These are phyloP conservation scores for Stramenopiles sp. DNA, from an alignment of 352 stramenopile species.

Conservation along the genomic window DNA sequence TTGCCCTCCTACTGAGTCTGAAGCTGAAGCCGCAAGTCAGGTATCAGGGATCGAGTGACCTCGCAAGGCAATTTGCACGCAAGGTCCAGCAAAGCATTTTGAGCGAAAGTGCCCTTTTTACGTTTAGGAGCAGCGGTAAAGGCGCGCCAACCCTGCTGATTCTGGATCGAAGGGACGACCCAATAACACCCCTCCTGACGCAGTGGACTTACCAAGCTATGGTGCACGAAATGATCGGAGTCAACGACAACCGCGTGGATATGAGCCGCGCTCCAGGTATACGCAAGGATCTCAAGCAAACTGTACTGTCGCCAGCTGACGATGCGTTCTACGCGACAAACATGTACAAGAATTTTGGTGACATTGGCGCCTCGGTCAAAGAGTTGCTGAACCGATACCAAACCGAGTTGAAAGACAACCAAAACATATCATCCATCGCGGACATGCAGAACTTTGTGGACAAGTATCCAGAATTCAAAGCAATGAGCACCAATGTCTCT, in stretches of 20 bases:
- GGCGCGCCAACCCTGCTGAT: conserved; percentile 62
- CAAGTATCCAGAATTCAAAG: conserved; percentile 83
- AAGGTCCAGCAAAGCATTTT: conserved; percentile 78
- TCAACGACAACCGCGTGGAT: conserved; percentile 93
- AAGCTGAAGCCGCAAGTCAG: conserved; percentile 86
- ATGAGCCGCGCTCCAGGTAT: conserved; percentile 76
- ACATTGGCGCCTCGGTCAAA: conserved; percentile 83
- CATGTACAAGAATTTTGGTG: conserved; percentile 93
- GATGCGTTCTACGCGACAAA: conserved; percentile 90
- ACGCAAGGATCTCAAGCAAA: conserved; percentile 84
- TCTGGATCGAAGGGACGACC: conserved; percentile 92
- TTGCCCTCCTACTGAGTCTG: conserved; percentile 77
- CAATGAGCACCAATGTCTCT: conserved; percentile 82
- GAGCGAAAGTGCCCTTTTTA: conserved; percentile 90
- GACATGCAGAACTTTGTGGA: conserved; percentile 98
- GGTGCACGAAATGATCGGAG: conserved; percentile 93
- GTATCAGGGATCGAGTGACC: conserved; percentile 73
- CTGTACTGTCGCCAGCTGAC: conserved; percentile 79
- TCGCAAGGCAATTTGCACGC: conserved; percentile 70
- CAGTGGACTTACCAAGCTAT: conserved; percentile 98
- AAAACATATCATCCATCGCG: conserved; percentile 68
- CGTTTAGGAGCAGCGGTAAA: no score
- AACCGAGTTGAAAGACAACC: conserved; percentile 48
- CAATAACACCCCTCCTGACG: conserved; percentile 88
- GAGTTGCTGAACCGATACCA: conserved; percentile 72